These are phyloP conservation scores for Aphanoascus verrucosus DNA, from an alignment of 2,329 filamentous ascomycete species.

Conservation along the genomic window DNA sequence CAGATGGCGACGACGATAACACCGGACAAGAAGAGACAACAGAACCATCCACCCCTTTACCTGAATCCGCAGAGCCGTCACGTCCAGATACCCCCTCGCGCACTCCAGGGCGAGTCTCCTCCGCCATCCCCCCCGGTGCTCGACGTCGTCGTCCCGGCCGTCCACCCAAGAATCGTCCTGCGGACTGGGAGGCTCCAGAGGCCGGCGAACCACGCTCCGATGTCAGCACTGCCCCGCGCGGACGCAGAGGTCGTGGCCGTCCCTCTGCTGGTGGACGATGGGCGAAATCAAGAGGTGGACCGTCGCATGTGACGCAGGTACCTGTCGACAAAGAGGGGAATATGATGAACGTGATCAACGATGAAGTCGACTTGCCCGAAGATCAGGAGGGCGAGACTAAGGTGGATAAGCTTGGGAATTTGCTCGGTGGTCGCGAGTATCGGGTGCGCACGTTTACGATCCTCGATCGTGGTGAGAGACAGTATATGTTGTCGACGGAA, in stretches of 20 bases:
- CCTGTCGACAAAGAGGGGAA: conserved; percentile 91
- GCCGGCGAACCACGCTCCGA: conserved; percentile 36
- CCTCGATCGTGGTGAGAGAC: conserved; percentile 64
- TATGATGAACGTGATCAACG: conserved; percentile 76
- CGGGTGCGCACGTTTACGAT: conserved; percentile 93
- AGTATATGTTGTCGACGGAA: conserved; percentile 98
- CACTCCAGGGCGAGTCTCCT: conserved; percentile 39
- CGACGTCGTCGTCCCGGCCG: conserved; percentile 69
- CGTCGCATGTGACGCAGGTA: conserved; percentile 68
- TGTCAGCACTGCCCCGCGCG: conserved; percentile 43
- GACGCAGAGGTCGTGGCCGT: conserved; percentile 53
- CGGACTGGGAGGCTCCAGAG: conserved; percentile 61
- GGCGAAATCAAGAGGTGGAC: conserved; percentile 60
- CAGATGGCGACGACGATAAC: conserved; percentile 24
- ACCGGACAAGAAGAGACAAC: conserved; percentile 39
- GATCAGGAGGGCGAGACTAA: conserved; percentile 85
- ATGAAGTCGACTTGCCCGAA: conserved; percentile 81
- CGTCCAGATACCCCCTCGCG: conserved; percentile 43
- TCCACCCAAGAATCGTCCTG: conserved; percentile 71
- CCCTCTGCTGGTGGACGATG: conserved; percentile 52
- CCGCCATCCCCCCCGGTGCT: conserved; percentile 43
- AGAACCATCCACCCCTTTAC: conserved; percentile 30
- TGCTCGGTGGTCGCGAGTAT: conserved; percentile 79
- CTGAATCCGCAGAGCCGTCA: conserved; percentile 36
- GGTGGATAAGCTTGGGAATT: conserved; percentile 77